phyloP scores from a whole-genome alignment of 495 filamentous ascomycete species.

The Talaromyces proteolyticus region DNA sequence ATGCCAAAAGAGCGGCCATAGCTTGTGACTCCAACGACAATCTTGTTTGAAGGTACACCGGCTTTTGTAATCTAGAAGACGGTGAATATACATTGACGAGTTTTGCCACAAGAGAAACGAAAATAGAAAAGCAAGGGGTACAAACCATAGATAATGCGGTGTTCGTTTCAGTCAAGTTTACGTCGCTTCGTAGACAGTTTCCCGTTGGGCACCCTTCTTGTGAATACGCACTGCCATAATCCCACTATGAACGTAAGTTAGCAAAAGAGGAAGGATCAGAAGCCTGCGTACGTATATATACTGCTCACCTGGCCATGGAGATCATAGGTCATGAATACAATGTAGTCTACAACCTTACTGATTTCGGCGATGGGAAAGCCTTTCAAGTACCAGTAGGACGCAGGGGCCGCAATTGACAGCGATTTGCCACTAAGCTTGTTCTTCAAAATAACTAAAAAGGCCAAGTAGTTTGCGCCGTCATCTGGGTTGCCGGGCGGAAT shows the following conservation, averaged over 20 bases:
- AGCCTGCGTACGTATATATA: constrained; percentile 8
- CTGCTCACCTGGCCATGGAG: constrained; percentile 17
- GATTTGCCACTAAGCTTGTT: constrained; percentile 2
- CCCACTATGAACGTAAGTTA: not conserved
- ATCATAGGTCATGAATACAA: constrained; percentile 32
- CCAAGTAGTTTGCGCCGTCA: constrained; percentile 25
- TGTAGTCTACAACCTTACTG: constrained; percentile 17
- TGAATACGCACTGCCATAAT: constrained; percentile 10
- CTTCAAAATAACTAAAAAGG: constrained; percentile 13
- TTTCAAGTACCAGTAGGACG: constrained; percentile 30
- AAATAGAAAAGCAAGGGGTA: not conserved
- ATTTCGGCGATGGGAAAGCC: constrained; percentile 21
- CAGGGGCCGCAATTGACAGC: constrained; percentile 15
- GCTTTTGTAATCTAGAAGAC: constrained; percentile 34
- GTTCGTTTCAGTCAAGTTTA: constrained; percentile 36
- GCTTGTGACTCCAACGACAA: constrained; percentile 30
- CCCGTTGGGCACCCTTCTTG: not conserved
- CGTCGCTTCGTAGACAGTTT: constrained; percentile 14
- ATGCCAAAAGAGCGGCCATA: constrained; percentile 38
- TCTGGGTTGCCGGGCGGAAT: constrained; percentile 18
- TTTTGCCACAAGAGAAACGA: constrained; percentile 2
- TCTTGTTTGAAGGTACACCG: constrained; percentile 22
- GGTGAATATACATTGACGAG: not conserved
- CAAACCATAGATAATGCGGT: constrained; percentile 25
- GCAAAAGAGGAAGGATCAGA: constrained; percentile 10